A percentile compares a stretch with the other conserved stretches of the same genome.
phyloP scores from a whole-genome alignment of 2,329 filamentous ascomycete genomes.

The Talaromyces rugulosus region DNA sequence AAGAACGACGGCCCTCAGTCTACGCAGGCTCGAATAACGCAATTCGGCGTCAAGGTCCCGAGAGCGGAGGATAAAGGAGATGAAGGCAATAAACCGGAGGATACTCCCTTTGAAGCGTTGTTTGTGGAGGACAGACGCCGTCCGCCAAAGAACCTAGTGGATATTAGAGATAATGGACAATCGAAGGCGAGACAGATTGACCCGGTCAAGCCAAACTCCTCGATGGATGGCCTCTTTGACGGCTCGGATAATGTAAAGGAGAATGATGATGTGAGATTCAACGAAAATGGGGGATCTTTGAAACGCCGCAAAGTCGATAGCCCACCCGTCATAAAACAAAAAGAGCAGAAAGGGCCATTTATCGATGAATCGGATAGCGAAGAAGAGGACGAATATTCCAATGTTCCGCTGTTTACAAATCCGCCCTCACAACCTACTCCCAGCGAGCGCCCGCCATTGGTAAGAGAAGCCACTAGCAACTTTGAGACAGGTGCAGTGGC shows the following conservation, averaged over 20 bases:
- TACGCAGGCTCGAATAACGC: constrained; percentile 53
- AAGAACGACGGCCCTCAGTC: constrained; percentile 55
- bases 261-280: constrained; percentile 22
- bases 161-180: constrained; percentile 7
- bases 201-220: background rate
- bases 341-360: constrained; percentile 32
- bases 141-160: constrained; percentile 4
- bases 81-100: background rate
- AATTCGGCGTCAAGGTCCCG: constrained; percentile 30
- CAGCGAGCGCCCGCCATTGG: constrained; percentile 37
- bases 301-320: constrained; percentile 32
- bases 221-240: background rate
- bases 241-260: background rate
- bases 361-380: constrained; percentile 53
- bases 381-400: constrained; percentile 24
- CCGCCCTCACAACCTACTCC: constrained; percentile 4
- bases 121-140: constrained; percentile 34
- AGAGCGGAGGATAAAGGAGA: constrained; percentile 20
- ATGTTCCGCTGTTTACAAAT: constrained; percentile 19
- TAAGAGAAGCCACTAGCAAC: constrained; percentile 47
- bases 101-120: constrained; percentile 16
- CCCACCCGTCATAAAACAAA: constrained; percentile 3
- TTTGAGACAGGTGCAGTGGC: constrained; percentile 32
- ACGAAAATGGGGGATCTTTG: constrained; percentile 26
- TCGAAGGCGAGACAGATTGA: background rate